These are phyloP conservation scores for Saprolegnia parasitica DNA, from an alignment of 352 stramenopile species.

Conservation along the genomic window DNA sequence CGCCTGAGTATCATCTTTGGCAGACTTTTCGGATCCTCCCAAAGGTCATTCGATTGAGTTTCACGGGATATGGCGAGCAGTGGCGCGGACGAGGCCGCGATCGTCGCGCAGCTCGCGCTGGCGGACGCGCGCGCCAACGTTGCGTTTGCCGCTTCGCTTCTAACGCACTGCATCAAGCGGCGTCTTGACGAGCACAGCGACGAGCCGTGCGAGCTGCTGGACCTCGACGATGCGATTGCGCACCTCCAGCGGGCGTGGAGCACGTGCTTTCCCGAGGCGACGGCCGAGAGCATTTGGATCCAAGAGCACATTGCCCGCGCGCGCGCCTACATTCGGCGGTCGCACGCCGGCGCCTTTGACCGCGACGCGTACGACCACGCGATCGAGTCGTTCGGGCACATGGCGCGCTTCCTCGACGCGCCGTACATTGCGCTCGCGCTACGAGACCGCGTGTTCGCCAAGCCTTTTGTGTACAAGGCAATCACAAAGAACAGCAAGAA, in stretches of 20 bases:
- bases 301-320: conserved; percentile 8
- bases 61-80: conserved; percentile 6
- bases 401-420: not conserved
- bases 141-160: not conserved
- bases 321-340: not conserved
- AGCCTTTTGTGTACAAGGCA: not conserved
- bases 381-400: conserved; percentile 8
- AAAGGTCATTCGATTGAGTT: conserved; percentile 9
- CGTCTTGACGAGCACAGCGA: not conserved
- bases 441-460: not conserved
- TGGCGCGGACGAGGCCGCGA: not conserved
- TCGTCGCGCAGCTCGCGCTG: not conserved
- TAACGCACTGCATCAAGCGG: conserved; percentile 5
- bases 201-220: conserved; percentile 1
- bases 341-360: not conserved
- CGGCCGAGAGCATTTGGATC: not conserved
- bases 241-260: not conserved
- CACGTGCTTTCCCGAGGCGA: not conserved
- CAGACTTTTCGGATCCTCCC: not conserved
- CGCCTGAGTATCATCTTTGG: not conserved
- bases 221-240: not conserved
- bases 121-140: conserved; percentile 5
- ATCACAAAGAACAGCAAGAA: conserved; percentile 15
- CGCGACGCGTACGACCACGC: not conserved
- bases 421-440: not conserved